Percentiles rank a stretch among this genome's conserved stretches.
Evolutionary conservation across 1,284 basidiomycete genomes (phyloP).

Genomic region (Sparassis latifolia): DNA sequence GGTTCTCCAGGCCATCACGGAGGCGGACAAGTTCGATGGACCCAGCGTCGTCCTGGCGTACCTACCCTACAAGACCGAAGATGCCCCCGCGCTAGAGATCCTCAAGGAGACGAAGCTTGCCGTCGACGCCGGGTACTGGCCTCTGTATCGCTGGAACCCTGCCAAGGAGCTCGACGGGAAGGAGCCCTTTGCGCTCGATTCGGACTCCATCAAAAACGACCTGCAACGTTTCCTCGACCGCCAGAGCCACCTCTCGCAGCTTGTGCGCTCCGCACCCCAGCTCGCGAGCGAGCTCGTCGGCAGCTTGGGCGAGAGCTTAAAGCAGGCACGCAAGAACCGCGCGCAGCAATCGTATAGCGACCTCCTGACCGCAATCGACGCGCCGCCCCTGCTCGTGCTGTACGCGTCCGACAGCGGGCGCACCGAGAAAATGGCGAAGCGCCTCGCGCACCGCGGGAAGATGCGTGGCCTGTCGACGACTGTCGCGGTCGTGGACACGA

Average conservation of each 20-base stretch:
- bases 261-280: constrained; percentile 76
- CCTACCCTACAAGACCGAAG: constrained; percentile 81
- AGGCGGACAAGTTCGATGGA: constrained; percentile 88
- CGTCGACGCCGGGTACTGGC: constrained; percentile 97
- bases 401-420: constrained; percentile 94
- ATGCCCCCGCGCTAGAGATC: constrained; percentile 78
- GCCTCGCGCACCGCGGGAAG: constrained; percentile 79
- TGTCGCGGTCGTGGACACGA: constrained; percentile 70
- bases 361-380: constrained; percentile 81
- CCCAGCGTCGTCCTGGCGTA: constrained; percentile 94
- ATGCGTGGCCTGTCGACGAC: constrained; percentile 79
- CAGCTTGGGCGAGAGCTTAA: constrained; percentile 79
- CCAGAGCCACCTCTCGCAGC: constrained; percentile 93
- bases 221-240: constrained; percentile 94
- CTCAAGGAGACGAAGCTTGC: constrained; percentile 97
- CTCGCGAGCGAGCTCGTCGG: constrained; percentile 82
- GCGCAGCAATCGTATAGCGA: constrained; percentile 86
- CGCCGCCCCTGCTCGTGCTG: constrained; percentile 83
- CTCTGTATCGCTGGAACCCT: constrained; percentile 97
- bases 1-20: constrained; percentile 87
- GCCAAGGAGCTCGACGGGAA: constrained; percentile 66
- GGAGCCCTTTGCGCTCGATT: constrained; percentile 91
- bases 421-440: constrained; percentile 94
- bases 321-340: constrained; percentile 78
- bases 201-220: constrained; percentile 91